phyloP scores from a whole-genome alignment of 75 land plant genomes.

The Azolla pinnata region DNA sequence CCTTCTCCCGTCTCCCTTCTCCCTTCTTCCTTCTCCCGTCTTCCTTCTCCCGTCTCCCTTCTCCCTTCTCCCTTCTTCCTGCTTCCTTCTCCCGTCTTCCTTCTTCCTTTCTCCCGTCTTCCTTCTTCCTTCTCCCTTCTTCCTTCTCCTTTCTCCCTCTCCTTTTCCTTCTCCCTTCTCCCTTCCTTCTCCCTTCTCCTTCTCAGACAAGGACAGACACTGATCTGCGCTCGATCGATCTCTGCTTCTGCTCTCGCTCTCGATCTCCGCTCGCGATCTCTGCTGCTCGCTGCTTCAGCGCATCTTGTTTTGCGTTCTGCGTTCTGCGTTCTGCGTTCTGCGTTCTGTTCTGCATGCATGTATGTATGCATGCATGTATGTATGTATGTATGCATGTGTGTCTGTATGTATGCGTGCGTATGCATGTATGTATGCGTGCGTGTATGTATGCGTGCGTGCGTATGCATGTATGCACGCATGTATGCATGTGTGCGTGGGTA shows the following conservation, averaged over 20 bases:
- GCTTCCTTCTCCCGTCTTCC: not conserved
- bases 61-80: not conserved
- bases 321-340: not conserved
- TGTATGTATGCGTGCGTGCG: not conserved
- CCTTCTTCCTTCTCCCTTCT: not conserved
- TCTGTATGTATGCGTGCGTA: not conserved
- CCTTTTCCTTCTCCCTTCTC: not conserved
- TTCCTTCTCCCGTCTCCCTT: not conserved
- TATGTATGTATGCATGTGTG: not conserved
- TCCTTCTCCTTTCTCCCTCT: not conserved
- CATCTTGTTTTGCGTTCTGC: not conserved
- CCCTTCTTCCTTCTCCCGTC: not conserved
- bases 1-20: not conserved
- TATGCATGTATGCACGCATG: not conserved
- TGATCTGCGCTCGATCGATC: too few species aligned
- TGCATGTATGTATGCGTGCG: not conserved
- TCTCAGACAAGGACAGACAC: too few species aligned
- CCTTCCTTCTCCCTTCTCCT: not conserved
- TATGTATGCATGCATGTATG: not conserved
- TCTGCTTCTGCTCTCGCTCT: slow-evolving; percentile 1
- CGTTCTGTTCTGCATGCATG: not conserved
- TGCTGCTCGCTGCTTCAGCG: not conserved
- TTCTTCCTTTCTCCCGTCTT: not conserved
- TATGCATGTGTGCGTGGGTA: not conserved
- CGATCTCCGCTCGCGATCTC: slow-evolving; percentile 1